Evolutionary conservation across 768 basidiomycete genomes (phyloP).

Genomic region (Pleurotus cornucopiae): DNA sequence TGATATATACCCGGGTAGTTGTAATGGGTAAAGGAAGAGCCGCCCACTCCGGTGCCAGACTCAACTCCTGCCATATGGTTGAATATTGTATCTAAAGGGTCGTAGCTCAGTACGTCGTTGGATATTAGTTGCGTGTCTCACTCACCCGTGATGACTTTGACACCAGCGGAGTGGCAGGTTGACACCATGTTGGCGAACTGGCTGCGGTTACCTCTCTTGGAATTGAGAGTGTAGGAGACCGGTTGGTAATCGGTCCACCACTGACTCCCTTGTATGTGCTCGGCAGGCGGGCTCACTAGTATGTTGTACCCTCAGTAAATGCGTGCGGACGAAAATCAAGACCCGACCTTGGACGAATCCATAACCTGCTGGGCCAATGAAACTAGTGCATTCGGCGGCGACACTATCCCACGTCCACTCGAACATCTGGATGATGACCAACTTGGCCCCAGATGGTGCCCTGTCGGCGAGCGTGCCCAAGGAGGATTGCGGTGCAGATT

Average conservation of each 20-base stretch:
- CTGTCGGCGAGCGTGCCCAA: conserved; percentile 1
- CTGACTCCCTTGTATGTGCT: conserved; percentile 52
- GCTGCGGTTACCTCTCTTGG: conserved; percentile 56
- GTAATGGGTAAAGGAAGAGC: conserved; percentile 51
- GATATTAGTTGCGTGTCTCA: not conserved
- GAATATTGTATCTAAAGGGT: conserved; percentile 44
- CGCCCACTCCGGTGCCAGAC: conserved; percentile 46
- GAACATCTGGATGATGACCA: conserved; percentile 68
- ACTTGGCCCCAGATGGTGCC: conserved; percentile 24
- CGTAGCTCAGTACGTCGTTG: not conserved
- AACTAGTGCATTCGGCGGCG: conserved; percentile 59
- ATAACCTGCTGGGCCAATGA: conserved; percentile 67
- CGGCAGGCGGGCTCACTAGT: conserved; percentile 47
- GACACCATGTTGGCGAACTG: conserved; percentile 49
- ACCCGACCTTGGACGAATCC: conserved; percentile 64
- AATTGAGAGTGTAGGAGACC: conserved; percentile 60
- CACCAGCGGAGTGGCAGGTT: conserved; percentile 51
- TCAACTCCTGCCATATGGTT: conserved; percentile 62
- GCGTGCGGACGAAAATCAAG: not conserved
- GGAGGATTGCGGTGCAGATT: too few species aligned
- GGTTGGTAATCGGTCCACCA: conserved; percentile 80
- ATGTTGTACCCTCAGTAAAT: not conserved
- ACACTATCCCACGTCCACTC: conserved; percentile 62
- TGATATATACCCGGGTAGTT: conserved; percentile 47
- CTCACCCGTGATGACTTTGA: conserved; percentile 49